Evolutionary conservation across 2,329 filamentous ascomycete species (phyloP), one percentile per base, ranked within the genome.

Genomic region (Venturiaceae sp.): DNA sequence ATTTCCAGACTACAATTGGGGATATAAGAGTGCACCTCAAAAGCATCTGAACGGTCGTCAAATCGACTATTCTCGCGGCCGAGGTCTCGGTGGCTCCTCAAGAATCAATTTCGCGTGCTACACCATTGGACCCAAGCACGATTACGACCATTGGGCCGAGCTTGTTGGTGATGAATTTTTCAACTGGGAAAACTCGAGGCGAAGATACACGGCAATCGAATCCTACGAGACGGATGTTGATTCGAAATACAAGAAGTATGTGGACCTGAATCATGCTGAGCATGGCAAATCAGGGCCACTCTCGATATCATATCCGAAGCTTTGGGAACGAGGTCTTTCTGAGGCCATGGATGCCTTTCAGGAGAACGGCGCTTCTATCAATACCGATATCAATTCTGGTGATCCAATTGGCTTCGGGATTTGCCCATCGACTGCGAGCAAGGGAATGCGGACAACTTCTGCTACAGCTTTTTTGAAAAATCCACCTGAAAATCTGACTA

Each of bases 111-210:
- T 53, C 28, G 39, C 39, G 19, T 58, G 30, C 47, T 58, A 58
- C 28, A 58, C 74, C 3, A 63, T 79, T 30, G 84, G 85, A 3
- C 76, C 81, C 1, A 71, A 73, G 1, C 81, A 82, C 56, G 84
- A 87, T 62, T 86, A 83, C 60, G 76, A 87, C 26, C 75, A 81
- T 56, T 86, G 83, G 82, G 82, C 82, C 1, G 69, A 73, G 0
- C 61, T 79, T 1, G 78, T 82, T 0, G 81, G 70, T 0, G 83
- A 87, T 62, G 75, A 82, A 3, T 66, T 70, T 0, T 87, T 79
- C 66, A 62, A 64, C 2, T 87, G 83, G 83, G 69, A 77, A 1
- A 71, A 74, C 44, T 79, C 82, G 36, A 74, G 80, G 59, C 60
- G 68, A 3, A 73, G 79, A 1, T 81, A 78, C 63, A 79, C 80